These are phyloP conservation scores for Candida pini DNA, from an alignment of 805 yeast species.

Conservation along the genomic window DNA sequence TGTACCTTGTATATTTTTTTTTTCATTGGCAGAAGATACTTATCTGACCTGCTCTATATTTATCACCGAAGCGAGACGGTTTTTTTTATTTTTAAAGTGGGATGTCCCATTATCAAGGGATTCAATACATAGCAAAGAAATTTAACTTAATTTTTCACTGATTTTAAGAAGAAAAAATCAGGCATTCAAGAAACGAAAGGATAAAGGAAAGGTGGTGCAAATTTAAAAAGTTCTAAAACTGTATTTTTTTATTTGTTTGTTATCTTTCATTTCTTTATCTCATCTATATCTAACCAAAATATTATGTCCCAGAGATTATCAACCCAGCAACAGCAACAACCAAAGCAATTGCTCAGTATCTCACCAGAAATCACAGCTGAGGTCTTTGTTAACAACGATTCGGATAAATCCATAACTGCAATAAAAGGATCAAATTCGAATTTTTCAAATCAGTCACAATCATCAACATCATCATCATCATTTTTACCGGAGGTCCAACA, in stretches of 20 bases:
- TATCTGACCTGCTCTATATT: too few relatives aligned
- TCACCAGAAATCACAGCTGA: slow-evolving; percentile 20
- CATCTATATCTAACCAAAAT: background rate
- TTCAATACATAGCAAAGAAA: too few relatives aligned
- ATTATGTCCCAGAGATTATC: slow-evolving; percentile 12
- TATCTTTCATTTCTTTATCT: background rate
- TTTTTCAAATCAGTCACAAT: slow-evolving; percentile 7
- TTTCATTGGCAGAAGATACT: too few relatives aligned
- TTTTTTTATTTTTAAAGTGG: background rate
- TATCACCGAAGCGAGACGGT: too few relatives aligned
- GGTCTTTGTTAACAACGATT: slow-evolving; percentile 22
- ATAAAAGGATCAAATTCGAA: slow-evolving; percentile 3
- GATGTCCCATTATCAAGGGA: background rate
- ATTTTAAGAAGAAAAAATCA: too few relatives aligned
- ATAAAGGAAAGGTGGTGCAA: background rate
- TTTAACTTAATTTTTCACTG: too few relatives aligned
- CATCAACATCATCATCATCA: slow-evolving; percentile 5
- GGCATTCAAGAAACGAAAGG: background rate
- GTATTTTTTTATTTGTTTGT: too few relatives aligned
- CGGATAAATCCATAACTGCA: slow-evolving; percentile 17
- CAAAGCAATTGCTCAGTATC: slow-evolving; percentile 11
- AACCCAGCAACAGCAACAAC: too few relatives aligned
- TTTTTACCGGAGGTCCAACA: slow-evolving; percentile 19
- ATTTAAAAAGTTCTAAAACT: background rate
- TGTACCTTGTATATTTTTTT: background rate